Conservation (phyloP, 2,329 filamentous ascomycete genomes). For the Tolypocladium amazonense region DNA sequence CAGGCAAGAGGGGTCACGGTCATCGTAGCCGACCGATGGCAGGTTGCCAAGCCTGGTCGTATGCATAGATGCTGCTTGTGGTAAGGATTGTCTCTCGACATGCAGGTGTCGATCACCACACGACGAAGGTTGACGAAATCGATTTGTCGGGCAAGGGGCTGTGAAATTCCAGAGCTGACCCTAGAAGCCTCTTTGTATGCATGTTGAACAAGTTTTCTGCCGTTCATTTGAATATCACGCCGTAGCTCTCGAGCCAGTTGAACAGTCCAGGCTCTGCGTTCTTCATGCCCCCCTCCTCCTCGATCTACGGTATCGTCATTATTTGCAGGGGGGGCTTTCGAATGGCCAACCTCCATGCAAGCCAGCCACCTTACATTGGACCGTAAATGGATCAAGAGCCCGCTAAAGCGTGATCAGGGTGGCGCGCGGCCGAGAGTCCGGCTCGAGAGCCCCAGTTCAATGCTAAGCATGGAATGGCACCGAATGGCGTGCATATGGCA, state of each 20-base stretch:
- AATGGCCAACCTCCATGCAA: not conserved
- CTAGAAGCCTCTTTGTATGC: not conserved
- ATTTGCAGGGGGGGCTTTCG: not conserved
- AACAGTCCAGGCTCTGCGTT: not conserved
- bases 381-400: not conserved
- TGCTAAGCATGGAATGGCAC: not conserved
- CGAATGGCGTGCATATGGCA: not conserved
- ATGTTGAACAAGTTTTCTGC: not conserved
- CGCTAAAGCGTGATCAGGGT: not conserved
- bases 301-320: not conserved
- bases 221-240: too few species aligned
- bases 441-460: not conserved
- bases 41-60: not conserved
- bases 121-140: not conserved
- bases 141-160: not conserved
- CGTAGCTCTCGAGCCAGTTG: not conserved
- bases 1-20: not conserved
- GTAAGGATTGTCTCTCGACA: not conserved
- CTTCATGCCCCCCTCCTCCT: not conserved
- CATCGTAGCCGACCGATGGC: not conserved
- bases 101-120: not conserved
- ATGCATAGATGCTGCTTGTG: not conserved
- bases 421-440: not conserved
- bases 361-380: not conserved
- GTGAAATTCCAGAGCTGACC: not conserved